Conservation (phyloP, 169 alveolate species). For the Plasmodium inui region DNA sequence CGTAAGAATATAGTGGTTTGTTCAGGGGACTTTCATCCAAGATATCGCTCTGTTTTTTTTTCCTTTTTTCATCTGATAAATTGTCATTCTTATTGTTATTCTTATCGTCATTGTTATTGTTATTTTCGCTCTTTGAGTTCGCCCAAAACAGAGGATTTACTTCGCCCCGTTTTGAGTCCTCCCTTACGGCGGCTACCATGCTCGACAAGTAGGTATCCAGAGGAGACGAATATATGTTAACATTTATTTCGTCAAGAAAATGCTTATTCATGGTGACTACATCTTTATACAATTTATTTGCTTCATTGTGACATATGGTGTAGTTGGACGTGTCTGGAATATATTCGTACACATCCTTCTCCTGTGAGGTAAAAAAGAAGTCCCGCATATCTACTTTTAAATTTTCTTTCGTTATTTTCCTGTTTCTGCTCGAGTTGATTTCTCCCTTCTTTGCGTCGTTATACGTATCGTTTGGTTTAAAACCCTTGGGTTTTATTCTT, state of each 20-base stretch:
- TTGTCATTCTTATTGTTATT: slow-evolving; percentile 4
- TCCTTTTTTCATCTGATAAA: slow-evolving; percentile 50
- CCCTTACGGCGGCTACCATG: neutral
- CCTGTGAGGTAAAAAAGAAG: slow-evolving; percentile 51
- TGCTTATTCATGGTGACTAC: slow-evolving; percentile 53
- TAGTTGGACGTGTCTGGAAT: slow-evolving; percentile 63
- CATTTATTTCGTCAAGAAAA: slow-evolving; percentile 57
- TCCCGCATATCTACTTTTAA: slow-evolving; percentile 46
- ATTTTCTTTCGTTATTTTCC: slow-evolving; percentile 35
- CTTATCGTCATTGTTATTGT: slow-evolving; percentile 11
- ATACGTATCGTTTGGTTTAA: neutral
- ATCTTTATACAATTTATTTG: slow-evolving; percentile 73
- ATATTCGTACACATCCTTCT: slow-evolving; percentile 70
- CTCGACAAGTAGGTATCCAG: slow-evolving; percentile 63
- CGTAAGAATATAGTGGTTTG: slow-evolving; percentile 58
- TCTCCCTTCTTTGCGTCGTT: neutral
- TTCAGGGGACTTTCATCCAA: slow-evolving; percentile 7
- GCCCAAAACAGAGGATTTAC: neutral
- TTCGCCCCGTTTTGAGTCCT: neutral
- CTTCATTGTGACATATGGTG: slow-evolving; percentile 47
- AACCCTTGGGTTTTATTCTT: neutral
- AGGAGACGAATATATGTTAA: slow-evolving; percentile 71
- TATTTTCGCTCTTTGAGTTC: slow-evolving; percentile 1
- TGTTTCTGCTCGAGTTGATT: neutral
- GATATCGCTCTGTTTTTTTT: neutral